phyloP scores from a whole-genome alignment of 179 eudicot genomes.

The Drosera spatulata region DNA sequence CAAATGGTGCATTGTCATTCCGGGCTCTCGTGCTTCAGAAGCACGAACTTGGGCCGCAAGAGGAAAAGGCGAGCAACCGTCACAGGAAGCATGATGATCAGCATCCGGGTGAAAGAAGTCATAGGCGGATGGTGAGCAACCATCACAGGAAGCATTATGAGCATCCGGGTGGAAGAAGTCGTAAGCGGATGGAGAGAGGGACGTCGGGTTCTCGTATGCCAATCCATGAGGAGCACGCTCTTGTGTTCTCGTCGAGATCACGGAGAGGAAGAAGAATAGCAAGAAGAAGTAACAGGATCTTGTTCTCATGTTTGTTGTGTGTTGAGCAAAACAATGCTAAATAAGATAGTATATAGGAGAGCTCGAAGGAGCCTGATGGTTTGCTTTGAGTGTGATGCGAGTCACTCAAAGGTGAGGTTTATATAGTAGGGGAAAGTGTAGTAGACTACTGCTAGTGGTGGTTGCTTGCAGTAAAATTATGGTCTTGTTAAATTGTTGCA shows the following conservation, averaged over 20 bases:
- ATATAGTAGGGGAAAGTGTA: constrained; percentile 7
- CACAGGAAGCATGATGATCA: constrained; percentile 1
- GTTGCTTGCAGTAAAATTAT: constrained; percentile 47
- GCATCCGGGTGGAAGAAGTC: constrained; percentile 48
- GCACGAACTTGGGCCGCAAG: constrained; percentile 40
- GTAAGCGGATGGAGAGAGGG: constrained; percentile 51
- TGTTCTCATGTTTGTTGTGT: constrained; percentile 12
- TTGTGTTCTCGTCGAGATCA: constrained; percentile 21
- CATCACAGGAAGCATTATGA: neutral
- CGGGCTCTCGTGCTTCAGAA: constrained; percentile 20
- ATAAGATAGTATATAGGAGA: neutral
- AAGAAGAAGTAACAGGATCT: constrained; percentile 14
- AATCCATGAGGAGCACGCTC: constrained; percentile 64
- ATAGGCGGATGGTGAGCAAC: constrained; percentile 40
- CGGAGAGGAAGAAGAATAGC: constrained; percentile 16
- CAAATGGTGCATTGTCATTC: constrained; percentile 1
- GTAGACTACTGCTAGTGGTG: constrained; percentile 14
- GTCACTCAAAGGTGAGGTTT: neutral
- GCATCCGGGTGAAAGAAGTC: constrained; percentile 48
- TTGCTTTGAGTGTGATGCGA: neutral
- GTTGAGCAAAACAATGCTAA: neutral
- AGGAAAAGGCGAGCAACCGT: constrained; percentile 21
- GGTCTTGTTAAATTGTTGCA: constrained; percentile 4
- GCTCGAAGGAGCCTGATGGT: neutral
- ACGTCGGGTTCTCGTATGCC: constrained; percentile 28